A percentile compares a stretch with the other conserved stretches of the same genome.
phyloP scores from a whole-genome alignment of 345 rosid species.

The Clausena lansium region DNA sequence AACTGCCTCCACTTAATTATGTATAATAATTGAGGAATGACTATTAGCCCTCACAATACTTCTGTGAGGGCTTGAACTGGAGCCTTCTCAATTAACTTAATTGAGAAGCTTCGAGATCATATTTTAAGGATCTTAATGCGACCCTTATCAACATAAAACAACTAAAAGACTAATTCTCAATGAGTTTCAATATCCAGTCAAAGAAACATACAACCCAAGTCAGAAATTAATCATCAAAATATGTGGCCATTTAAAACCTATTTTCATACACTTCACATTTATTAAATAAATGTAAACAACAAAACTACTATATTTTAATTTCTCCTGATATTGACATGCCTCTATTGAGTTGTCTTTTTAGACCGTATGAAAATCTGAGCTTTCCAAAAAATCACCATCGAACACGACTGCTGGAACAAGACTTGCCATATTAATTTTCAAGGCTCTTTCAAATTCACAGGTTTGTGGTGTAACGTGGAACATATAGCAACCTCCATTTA shows the following conservation, averaged over 20 bases:
- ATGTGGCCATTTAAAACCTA: neutral
- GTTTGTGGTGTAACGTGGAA: neutral
- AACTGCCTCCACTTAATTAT: too few relatives aligned
- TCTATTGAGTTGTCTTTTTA: neutral
- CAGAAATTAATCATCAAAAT: slow-evolving; percentile 1
- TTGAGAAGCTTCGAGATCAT: too few relatives aligned
- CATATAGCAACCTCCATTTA: neutral
- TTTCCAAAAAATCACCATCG: neutral
- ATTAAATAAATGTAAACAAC: neutral
- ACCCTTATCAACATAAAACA: too few relatives aligned
- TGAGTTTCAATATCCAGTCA: too few relatives aligned
- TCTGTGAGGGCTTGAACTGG: too few relatives aligned
- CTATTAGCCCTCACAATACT: too few relatives aligned
- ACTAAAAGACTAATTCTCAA: too few relatives aligned
- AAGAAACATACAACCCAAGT: too few relatives aligned
- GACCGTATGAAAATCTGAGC: neutral
- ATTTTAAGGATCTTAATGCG: too few relatives aligned
- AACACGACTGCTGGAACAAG: neutral
- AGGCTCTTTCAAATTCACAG: neutral
- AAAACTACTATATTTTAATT: too few relatives aligned
- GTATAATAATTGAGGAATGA: too few relatives aligned
- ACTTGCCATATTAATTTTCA: neutral
- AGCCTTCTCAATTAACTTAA: too few relatives aligned
- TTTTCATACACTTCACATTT: neutral
- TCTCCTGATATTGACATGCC: neutral